These are phyloP conservation scores for Seiridium unicorne DNA, from an alignment of 2,329 filamentous ascomycete genomes.

Conservation along the genomic window DNA sequence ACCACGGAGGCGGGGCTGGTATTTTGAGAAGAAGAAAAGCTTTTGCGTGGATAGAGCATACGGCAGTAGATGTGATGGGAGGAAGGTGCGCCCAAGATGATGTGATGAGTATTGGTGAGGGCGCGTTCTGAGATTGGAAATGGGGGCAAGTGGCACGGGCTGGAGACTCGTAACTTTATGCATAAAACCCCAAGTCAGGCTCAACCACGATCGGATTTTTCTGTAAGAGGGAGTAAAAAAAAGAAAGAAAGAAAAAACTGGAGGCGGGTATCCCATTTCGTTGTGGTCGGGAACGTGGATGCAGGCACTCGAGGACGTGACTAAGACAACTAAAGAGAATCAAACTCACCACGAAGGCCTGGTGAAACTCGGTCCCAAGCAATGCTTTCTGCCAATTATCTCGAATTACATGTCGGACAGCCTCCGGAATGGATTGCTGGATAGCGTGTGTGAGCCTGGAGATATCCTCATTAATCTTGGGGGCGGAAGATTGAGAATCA, in stretches of 20 bases:
- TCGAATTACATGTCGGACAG: slow-evolving; percentile 47
- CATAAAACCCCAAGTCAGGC: no score
- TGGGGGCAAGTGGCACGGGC: no score
- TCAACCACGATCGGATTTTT: no score
- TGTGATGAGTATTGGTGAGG: not conserved
- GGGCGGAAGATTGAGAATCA: slow-evolving; percentile 24
- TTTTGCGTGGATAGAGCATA: not conserved
- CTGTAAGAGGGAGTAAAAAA: no score
- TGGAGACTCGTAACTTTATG: no score
- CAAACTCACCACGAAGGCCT: slow-evolving; percentile 49
- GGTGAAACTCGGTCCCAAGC: slow-evolving; percentile 50
- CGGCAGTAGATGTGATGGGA: not conserved
- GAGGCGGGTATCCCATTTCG: no score
- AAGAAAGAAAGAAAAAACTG: no score
- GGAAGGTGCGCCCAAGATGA: not conserved
- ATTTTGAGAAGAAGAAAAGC: not conserved
- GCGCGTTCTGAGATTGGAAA: no score
- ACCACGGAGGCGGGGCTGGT: not conserved
- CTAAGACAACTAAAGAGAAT: not conserved
- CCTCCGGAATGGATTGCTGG: slow-evolving; percentile 37
- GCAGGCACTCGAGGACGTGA: no score
- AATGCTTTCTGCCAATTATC: slow-evolving; percentile 51
- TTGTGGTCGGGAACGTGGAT: no score
- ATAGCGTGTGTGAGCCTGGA: slow-evolving; percentile 37
- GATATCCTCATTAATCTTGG: slow-evolving; percentile 38